These are phyloP conservation scores for Myxozyma monticola DNA, from an alignment of 805 yeast genomes.

Conservation along the genomic window DNA sequence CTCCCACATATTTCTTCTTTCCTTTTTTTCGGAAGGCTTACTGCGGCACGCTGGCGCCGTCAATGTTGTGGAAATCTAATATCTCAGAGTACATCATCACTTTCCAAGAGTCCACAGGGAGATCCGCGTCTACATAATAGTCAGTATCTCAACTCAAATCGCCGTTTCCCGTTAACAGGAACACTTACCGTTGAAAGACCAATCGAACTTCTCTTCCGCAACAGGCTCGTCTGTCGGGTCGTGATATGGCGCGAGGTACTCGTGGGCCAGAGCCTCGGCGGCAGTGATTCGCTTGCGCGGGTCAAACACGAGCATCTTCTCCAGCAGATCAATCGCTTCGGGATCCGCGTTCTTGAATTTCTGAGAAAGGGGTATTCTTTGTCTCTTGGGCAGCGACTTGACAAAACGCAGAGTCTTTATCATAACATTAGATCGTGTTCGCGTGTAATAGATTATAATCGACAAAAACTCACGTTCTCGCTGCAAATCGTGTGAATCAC, in stretches of 20 bases:
- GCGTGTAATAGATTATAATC: neutral
- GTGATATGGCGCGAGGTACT: conserved; percentile 91
- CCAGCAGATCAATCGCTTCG: conserved; percentile 82
- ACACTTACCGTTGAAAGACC: conserved; percentile 81
- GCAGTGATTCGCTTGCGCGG: conserved; percentile 94
- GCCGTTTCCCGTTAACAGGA: too few species aligned
- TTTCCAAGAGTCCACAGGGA: conserved; percentile 98
- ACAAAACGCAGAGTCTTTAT: conserved; percentile 77
- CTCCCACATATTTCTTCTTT: too few species aligned
- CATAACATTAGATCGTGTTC: neutral
- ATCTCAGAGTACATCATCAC: conserved; percentile 99
- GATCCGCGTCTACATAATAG: conserved; percentile 62
- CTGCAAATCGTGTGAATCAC: conserved; percentile 95
- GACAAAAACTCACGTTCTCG: conserved; percentile 54
- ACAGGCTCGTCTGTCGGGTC: conserved; percentile 97
- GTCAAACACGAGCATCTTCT: conserved; percentile 90
- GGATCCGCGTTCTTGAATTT: conserved; percentile 69
- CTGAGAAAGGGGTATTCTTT: conserved; percentile 83
- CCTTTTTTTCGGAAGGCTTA: too few species aligned
- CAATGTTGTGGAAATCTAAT: conserved; percentile 91
- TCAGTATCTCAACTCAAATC: too few species aligned
- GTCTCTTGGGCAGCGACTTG: conserved; percentile 87
- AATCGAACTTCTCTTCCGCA: conserved; percentile 89
- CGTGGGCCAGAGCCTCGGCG: conserved; percentile 83
- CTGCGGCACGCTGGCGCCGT: conserved; percentile 32